These are phyloP conservation scores for Monilinia fructigena DNA, from an alignment of 2,329 filamentous ascomycete genomes.

Conservation along the genomic window DNA sequence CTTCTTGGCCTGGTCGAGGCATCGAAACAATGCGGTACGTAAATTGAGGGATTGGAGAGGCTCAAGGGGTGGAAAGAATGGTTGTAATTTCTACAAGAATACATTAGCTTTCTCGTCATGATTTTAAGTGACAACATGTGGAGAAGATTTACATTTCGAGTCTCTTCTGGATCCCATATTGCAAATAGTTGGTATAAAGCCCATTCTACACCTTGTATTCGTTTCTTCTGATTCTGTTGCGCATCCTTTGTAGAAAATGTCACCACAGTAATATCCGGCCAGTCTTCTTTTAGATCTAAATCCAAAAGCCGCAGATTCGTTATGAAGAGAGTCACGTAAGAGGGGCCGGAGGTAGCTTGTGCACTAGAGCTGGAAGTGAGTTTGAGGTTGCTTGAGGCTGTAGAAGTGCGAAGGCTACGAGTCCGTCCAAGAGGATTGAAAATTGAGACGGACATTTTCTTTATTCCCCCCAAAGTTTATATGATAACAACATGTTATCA, in stretches of 20 bases:
- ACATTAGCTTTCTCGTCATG: constrained; percentile 2
- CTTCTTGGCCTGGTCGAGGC: constrained; percentile 83
- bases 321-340: constrained; percentile 66
- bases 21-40: constrained; percentile 76
- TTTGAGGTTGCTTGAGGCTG: constrained; percentile 29
- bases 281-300: constrained; percentile 72
- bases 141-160: constrained; percentile 61
- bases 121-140: no score
- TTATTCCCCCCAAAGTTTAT: constrained; percentile 1
- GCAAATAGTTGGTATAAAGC: constrained; percentile 82
- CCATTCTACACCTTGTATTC: constrained; percentile 85
- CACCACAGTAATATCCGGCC: constrained; percentile 70
- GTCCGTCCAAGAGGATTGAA: constrained; percentile 31
- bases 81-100: constrained; percentile 70
- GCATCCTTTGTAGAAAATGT: constrained; percentile 68
- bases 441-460: constrained; percentile 33
- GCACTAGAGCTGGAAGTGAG: constrained; percentile 24
- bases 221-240: constrained; percentile 73
- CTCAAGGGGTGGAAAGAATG: constrained; percentile 87
- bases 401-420: constrained; percentile 35
- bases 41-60: constrained; percentile 89
- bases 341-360: constrained; percentile 42
- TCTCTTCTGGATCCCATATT: constrained; percentile 76
- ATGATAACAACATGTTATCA: constrained; percentile 25
- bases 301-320: constrained; percentile 82